phyloP scores from a whole-genome alignment of 2,329 filamentous ascomycete species.

The Colletotrichum acutatum region DNA sequence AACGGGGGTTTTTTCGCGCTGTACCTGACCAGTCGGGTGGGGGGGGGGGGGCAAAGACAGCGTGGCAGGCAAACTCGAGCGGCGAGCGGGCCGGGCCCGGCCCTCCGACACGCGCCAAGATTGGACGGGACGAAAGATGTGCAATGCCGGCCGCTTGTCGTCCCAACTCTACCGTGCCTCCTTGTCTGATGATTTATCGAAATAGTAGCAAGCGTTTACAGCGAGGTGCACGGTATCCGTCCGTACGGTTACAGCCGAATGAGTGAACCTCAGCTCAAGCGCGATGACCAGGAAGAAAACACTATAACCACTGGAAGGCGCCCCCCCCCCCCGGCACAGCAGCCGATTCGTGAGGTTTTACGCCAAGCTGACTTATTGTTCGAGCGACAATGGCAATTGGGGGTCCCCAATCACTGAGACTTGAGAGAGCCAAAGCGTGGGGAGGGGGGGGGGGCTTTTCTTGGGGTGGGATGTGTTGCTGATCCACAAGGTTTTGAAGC shows the following conservation, averaged over 20 bases:
- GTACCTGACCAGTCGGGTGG: no score
- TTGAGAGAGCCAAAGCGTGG: background rate
- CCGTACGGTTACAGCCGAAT: background rate
- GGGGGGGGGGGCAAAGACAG: background rate
- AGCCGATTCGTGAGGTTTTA: conserved; percentile 21
- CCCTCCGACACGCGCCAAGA: conserved; percentile 30
- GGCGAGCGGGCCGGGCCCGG: conserved; percentile 24
- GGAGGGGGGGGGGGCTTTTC: background rate
- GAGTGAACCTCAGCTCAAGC: background rate
- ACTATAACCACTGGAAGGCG: background rate
- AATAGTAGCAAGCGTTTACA: background rate
- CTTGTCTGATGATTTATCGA: background rate
- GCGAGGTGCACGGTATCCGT: background rate
- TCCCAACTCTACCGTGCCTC: conserved; percentile 16
- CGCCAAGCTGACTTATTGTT: conserved; percentile 20
- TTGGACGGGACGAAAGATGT: conserved; percentile 16
- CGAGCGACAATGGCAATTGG: background rate
- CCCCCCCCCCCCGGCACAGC: background rate
- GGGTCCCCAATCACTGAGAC: background rate
- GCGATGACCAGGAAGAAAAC: background rate
- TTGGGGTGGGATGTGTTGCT: background rate
- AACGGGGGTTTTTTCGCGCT: no score
- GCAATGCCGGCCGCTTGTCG: conserved; percentile 18
- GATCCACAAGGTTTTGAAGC: conserved; percentile 7
- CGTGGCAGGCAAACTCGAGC: background rate